Percentiles rank a stretch among this genome's conserved stretches.
Conservation (phyloP, 352 stramenopile species). For the Globisporangium recalcitrans region DNA sequence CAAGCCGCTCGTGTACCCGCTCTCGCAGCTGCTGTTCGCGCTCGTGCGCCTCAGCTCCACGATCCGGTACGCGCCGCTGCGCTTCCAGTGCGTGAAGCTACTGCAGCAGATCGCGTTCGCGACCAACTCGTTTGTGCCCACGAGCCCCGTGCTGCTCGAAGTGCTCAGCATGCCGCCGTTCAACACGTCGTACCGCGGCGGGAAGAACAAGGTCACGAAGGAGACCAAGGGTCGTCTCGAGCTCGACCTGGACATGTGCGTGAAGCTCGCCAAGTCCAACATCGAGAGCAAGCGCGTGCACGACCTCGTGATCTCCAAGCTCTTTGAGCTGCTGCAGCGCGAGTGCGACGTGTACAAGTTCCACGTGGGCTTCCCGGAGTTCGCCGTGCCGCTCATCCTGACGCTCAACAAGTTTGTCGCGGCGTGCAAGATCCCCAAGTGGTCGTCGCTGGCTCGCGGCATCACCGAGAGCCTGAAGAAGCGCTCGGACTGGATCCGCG, state of each 20-base stretch:
- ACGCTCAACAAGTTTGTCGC: conserved; percentile 89
- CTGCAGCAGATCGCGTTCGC: conserved; percentile 94
- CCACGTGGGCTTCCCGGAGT: conserved; percentile 94
- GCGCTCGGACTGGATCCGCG: conserved; percentile 76
- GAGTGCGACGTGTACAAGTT: conserved; percentile 95
- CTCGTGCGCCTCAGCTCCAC: conserved; percentile 75
- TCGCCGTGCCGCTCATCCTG: conserved; percentile 86
- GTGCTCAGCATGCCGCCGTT: conserved; percentile 91
- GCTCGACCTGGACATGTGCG: conserved; percentile 72
- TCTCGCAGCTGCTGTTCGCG: conserved; percentile 88
- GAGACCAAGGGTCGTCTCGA: conserved; percentile 41
- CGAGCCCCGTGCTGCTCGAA: conserved; percentile 90
- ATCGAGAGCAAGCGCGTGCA: conserved; percentile 84
- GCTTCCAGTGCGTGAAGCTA: conserved; percentile 95
- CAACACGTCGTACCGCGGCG: conserved; percentile 72
- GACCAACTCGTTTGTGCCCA: conserved; percentile 95
- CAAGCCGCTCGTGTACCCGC: conserved; percentile 92
- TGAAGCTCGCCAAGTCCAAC: conserved; percentile 91
- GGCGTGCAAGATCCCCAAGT: conserved; percentile 68
- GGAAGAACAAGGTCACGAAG: conserved; percentile 31
- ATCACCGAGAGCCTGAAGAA: conserved; percentile 68
- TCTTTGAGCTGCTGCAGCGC: conserved; percentile 92
- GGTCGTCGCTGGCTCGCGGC: conserved; percentile 64
- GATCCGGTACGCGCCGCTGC: conserved; percentile 87
- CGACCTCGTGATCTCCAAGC: conserved; percentile 87